Percentiles rank a stretch among this genome's conserved stretches.
Conservation (phyloP, 2,329 filamentous ascomycete genomes). For the Ceratocystis smalleyi region DNA sequence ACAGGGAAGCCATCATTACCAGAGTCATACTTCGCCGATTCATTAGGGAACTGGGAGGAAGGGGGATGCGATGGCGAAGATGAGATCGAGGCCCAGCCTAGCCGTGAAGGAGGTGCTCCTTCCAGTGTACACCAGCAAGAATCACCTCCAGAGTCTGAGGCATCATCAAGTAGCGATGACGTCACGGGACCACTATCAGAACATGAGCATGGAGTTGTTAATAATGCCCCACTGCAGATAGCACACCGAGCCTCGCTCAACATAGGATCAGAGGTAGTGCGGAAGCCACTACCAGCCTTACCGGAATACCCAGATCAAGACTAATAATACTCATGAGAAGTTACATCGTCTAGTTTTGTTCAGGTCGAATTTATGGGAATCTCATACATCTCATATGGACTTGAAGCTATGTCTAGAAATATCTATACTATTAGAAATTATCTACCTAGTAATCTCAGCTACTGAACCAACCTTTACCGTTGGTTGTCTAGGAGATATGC, state of each 20-base stretch:
- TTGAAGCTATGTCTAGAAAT: not conserved
- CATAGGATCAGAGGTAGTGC: slow-evolving; percentile 17
- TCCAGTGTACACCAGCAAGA: not conserved
- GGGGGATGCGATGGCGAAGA: not conserved
- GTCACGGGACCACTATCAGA: not conserved
- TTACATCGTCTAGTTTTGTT: not conserved
- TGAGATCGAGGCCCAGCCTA: not conserved
- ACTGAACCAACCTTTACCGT: not conserved
- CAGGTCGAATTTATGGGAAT: not conserved
- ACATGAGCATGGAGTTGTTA: not conserved
- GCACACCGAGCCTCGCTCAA: not conserved
- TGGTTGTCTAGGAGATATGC: not conserved
- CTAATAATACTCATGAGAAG: not conserved
- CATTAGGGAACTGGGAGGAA: not conserved
- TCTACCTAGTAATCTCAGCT: not conserved
- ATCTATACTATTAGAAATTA: not conserved
- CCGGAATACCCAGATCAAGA: slow-evolving; percentile 24
- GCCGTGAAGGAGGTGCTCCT: not conserved
- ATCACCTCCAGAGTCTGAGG: slow-evolving; percentile 7
- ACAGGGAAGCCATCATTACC: not conserved
- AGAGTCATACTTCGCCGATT: not conserved
- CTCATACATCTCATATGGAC: not conserved
- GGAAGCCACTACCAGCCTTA: slow-evolving; percentile 31
- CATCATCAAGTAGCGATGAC: not conserved
- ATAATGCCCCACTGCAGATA: not conserved